Percentiles rank a stretch among this genome's conserved stretches.
These are phyloP conservation scores for Nigrospora osmanthi DNA, from an alignment of 2,329 filamentous ascomycete species.

Conservation along the genomic window DNA sequence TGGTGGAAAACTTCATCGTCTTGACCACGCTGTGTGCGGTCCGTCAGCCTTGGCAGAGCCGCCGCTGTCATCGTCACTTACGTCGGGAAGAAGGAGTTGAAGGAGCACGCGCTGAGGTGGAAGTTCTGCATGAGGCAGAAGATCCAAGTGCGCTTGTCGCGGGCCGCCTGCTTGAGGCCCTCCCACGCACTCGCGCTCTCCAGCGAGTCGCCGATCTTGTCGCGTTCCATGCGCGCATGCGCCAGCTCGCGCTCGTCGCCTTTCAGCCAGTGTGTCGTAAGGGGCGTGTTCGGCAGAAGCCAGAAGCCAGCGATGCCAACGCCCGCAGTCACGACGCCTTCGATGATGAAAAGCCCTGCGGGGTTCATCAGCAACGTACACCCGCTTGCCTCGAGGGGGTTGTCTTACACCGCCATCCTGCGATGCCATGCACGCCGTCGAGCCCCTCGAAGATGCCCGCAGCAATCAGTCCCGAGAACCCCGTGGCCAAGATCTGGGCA, in stretches of 20 bases:
- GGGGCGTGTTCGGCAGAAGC: conserved; percentile 32
- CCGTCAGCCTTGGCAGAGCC: too few relatives aligned
- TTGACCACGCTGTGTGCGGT: conserved; percentile 1
- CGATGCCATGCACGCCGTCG: conserved; percentile 39
- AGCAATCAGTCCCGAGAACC: conserved; percentile 51
- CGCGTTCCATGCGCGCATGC: conserved; percentile 37
- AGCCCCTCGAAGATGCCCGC: conserved; percentile 48
- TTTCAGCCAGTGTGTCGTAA: conserved; percentile 35
- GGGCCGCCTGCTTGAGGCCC: conserved; percentile 39
- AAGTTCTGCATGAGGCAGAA: conserved; percentile 49
- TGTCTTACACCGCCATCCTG: conserved; percentile 29
- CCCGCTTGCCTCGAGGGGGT: too few relatives aligned
- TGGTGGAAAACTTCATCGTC: conserved; percentile 1
- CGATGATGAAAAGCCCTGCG: conserved; percentile 40
- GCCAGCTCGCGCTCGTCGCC: conserved; percentile 38
- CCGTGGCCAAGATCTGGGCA: conserved; percentile 26
- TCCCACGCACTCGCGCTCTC: conserved; percentile 31
- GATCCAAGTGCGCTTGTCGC: conserved; percentile 43
- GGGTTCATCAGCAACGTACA: too few relatives aligned
- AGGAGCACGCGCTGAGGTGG: conserved; percentile 39
- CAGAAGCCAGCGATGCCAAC: conserved; percentile 56
- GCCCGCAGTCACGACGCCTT: conserved; percentile 52
- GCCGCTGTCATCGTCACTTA: conserved; percentile 8
- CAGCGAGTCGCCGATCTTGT: conserved; percentile 37
- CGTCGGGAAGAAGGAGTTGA: conserved; percentile 38